A percentile compares a stretch with the other conserved stretches of the same genome.
These are phyloP conservation scores for Globisporangium mamillatum DNA, from an alignment of 352 stramenopile species.

Conservation along the genomic window DNA sequence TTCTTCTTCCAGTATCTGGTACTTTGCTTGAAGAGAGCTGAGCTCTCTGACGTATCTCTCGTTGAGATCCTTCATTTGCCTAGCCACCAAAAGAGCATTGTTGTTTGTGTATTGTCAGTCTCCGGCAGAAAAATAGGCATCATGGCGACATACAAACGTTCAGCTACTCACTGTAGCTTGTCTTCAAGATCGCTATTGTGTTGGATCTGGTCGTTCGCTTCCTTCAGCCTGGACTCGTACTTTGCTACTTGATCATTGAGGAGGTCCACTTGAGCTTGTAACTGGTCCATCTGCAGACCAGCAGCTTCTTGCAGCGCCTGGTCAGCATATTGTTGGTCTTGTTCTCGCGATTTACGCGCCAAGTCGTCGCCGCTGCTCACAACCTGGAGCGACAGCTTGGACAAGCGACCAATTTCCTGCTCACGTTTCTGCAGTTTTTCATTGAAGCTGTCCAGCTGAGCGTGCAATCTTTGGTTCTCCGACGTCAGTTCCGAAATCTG, in stretches of 20 bases:
- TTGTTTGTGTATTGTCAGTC: neutral
- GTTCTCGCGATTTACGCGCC: slow-evolving; percentile 26
- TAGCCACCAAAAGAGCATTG: slow-evolving; percentile 11
- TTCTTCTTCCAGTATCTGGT: slow-evolving; percentile 52
- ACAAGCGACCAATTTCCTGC: slow-evolving; percentile 62
- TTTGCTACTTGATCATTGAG: slow-evolving; percentile 80
- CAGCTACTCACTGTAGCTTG: slow-evolving; percentile 45
- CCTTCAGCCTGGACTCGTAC: slow-evolving; percentile 71
- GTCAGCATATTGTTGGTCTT: slow-evolving; percentile 34
- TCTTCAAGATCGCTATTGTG: slow-evolving; percentile 41
- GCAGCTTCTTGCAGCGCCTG: slow-evolving; percentile 38
- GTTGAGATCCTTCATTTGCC: slow-evolving; percentile 42
- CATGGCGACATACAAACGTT: neutral
- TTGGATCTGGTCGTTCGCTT: slow-evolving; percentile 51
- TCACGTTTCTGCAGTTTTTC: slow-evolving; percentile 63
- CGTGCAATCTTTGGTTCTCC: slow-evolving; percentile 45
- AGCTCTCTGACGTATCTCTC: slow-evolving; percentile 56
- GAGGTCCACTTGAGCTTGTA: slow-evolving; percentile 66
- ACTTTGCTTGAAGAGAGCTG: slow-evolving; percentile 41
- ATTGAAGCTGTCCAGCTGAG: slow-evolving; percentile 36
- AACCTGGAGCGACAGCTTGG: slow-evolving; percentile 42
- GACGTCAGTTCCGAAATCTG: slow-evolving; percentile 40
- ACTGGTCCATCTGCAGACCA: slow-evolving; percentile 66
- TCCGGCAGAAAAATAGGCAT: neutral
- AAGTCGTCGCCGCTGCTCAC: slow-evolving; percentile 26